These are phyloP conservation scores for Fusarium sp. DNA, from an alignment of 2,329 filamentous ascomycete genomes.

Conservation along the genomic window DNA sequence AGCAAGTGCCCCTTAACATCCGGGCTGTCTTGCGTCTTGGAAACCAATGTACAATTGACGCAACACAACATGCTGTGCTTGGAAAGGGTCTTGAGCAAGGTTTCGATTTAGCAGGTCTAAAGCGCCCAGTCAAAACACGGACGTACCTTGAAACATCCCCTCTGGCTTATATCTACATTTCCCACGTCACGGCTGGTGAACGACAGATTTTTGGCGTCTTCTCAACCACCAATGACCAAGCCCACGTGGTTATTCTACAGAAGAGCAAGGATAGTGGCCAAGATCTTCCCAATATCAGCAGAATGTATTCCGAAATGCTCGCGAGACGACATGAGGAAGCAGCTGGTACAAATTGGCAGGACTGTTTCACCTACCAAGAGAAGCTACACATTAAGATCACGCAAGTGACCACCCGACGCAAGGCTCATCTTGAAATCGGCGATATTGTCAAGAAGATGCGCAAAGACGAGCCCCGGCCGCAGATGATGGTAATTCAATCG, in stretches of 20 bases:
- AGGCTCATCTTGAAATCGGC: conserved; percentile 87
- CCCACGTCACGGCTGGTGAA: conserved; percentile 91
- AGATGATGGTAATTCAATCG: conserved; percentile 91
- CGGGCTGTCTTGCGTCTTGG: conserved; percentile 91
- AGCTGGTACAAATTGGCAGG: conserved; percentile 79
- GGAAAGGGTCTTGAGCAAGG: conserved; percentile 94
- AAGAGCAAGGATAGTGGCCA: conserved; percentile 81
- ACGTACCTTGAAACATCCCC: conserved; percentile 81
- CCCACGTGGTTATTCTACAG: conserved; percentile 90
- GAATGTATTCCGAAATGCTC: conserved; percentile 85
- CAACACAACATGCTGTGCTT: conserved; percentile 88
- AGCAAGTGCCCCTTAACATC: conserved; percentile 87
- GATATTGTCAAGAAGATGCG: conserved; percentile 92
- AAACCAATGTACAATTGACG: conserved; percentile 93
- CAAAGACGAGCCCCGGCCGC: conserved; percentile 83
- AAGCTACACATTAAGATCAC: conserved; percentile 86
- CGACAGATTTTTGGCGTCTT: conserved; percentile 94
- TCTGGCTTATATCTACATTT: conserved; percentile 89
- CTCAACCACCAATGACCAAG: conserved; percentile 83
- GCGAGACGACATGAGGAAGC: conserved; percentile 74
- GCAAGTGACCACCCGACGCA: conserved; percentile 89
- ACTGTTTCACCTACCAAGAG: conserved; percentile 88
- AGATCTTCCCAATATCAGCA: conserved; percentile 90
- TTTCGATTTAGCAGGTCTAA: conserved; percentile 85
- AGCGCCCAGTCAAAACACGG: conserved; percentile 71